Conservation (phyloP, 2,329 filamentous ascomycete species). For the Talaromyces sp. region DNA sequence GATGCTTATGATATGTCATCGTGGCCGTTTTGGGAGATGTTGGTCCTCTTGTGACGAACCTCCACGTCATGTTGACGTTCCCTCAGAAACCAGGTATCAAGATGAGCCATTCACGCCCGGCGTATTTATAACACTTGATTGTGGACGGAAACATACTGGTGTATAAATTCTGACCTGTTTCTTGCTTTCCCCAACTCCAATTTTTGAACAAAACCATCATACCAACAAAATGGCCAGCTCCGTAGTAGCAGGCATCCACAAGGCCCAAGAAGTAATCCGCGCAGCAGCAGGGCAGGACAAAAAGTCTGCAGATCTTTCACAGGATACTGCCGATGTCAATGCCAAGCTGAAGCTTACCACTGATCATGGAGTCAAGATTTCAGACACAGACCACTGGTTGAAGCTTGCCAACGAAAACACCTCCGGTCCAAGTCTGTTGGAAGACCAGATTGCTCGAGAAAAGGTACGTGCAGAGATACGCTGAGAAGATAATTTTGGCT, state of each 20-base stretch:
- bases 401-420: conserved; percentile 57
- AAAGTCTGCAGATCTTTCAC: conserved; percentile 59
- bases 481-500: background rate
- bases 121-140: background rate
- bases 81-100: background rate
- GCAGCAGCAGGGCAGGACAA: conserved; percentile 22
- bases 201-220: background rate
- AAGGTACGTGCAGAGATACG: conserved; percentile 48
- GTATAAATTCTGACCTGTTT: background rate
- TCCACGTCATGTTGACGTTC: conserved; percentile 1
- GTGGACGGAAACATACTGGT: background rate
- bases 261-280: conserved; percentile 23
- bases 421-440: conserved; percentile 63
- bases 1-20: background rate
- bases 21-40: background rate
- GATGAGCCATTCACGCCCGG: background rate
- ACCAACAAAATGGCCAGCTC: conserved; percentile 20
- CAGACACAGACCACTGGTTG: conserved; percentile 74
- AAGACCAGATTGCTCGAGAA: conserved; percentile 68
- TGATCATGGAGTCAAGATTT: conserved; percentile 70
- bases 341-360: conserved; percentile 62
- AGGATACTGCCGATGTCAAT: conserved; percentile 55
- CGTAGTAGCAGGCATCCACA: conserved; percentile 24
- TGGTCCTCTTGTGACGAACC: background rate
- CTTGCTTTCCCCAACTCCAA: background rate